Percentiles rank a stretch among this genome's conserved stretches.
Conservation (phyloP, 176 grass and related monocot genomes). For the Musa beccarii region DNA sequence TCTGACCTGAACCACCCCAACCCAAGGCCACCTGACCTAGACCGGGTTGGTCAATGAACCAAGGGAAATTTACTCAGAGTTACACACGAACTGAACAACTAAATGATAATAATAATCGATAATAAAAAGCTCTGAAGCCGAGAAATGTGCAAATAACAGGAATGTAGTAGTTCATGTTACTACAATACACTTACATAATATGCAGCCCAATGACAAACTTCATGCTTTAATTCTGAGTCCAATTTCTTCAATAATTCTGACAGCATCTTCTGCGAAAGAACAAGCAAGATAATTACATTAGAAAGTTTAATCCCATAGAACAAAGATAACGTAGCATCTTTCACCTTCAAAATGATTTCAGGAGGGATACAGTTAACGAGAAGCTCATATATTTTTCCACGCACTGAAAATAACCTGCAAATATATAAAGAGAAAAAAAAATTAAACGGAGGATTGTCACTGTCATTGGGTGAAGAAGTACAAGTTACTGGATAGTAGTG, state of each 20-base stretch:
- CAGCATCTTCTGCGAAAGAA: conserved; percentile 60
- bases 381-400: conserved; percentile 93
- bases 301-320: neutral
- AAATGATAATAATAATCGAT: too few species aligned
- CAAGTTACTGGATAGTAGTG: too few species aligned
- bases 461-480: neutral
- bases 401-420: conserved; percentile 72
- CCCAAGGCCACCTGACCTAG: too few species aligned
- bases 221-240: conserved; percentile 90
- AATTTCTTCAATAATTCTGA: conserved; percentile 85
- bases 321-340: conserved; percentile 17
- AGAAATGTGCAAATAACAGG: too few species aligned
- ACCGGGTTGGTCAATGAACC: too few species aligned
- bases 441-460: neutral
- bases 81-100: too few species aligned
- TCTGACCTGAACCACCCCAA: too few species aligned
- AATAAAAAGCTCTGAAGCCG: too few species aligned
- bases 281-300: conserved; percentile 14
- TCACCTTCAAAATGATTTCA: conserved; percentile 92
- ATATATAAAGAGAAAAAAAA: neutral
- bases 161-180: neutral
- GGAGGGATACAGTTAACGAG: conserved; percentile 97
- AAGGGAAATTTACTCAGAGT: too few species aligned
- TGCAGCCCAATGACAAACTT: conserved; percentile 97
- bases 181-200: conserved; percentile 69